Percentiles rank a stretch among this genome's conserved stretches.
These are phyloP conservation scores for Corylus americana DNA, from an alignment of 306 rosid species.

Conservation along the genomic window DNA sequence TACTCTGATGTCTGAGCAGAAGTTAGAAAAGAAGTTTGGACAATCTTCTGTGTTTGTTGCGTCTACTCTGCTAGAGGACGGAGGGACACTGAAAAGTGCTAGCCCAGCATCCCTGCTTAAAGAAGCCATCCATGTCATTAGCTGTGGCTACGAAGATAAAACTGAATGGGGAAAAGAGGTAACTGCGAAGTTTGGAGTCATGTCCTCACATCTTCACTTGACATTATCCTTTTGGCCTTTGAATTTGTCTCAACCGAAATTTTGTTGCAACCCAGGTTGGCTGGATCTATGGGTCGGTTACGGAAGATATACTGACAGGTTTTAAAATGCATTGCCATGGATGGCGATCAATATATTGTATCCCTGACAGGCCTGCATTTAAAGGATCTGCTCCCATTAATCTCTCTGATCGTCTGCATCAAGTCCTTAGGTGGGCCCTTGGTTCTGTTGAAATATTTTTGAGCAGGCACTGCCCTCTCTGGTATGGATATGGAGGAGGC, in stretches of 20 bases:
- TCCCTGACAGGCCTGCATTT: conserved; percentile 59
- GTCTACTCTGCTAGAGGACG: conserved; percentile 53
- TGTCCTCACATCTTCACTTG: not conserved
- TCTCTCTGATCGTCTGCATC: conserved; percentile 56
- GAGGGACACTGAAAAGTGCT: conserved; percentile 41
- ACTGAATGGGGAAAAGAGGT: conserved; percentile 94
- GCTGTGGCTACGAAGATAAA: conserved; percentile 74
- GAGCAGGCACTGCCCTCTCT: conserved; percentile 74
- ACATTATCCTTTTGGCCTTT: not conserved
- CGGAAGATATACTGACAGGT: conserved; percentile 69
- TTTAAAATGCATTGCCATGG: conserved; percentile 86
- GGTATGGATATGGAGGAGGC: conserved; percentile 83
- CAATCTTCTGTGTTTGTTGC: conserved; percentile 65
- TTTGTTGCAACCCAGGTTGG: conserved; percentile 51
- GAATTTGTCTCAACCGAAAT: not conserved
- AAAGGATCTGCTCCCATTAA: conserved; percentile 46
- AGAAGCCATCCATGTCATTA: conserved; percentile 78
- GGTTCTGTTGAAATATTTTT: conserved; percentile 74
- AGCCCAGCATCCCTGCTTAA: conserved; percentile 54
- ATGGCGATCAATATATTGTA: conserved; percentile 75
- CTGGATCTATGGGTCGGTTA: conserved; percentile 77
- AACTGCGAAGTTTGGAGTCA: not conserved
- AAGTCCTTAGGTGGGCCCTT: conserved; percentile 68
- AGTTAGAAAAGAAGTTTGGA: conserved; percentile 63
- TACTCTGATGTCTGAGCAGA: conserved; percentile 27